phyloP scores from a whole-genome alignment of 2,329 filamentous ascomycete species.

The Colletotrichum ledebouriae region DNA sequence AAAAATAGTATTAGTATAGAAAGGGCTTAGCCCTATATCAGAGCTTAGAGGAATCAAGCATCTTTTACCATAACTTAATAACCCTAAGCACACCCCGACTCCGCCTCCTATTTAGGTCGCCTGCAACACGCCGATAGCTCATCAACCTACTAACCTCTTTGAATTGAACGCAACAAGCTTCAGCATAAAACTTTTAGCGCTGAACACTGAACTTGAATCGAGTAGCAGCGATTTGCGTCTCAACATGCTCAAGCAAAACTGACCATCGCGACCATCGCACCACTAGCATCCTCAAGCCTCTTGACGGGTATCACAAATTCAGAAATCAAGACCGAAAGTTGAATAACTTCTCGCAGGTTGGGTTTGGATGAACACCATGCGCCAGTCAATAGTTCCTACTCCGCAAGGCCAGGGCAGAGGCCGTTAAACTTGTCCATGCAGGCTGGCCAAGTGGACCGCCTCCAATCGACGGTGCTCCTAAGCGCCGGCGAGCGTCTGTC shows the following conservation, averaged over 20 bases:
- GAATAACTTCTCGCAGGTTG: conserved; percentile 16
- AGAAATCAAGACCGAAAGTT: conserved; percentile 33
- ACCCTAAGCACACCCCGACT: too few species aligned
- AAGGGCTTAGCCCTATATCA: too few species aligned
- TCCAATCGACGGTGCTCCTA: conserved; percentile 42
- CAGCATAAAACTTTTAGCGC: background rate
- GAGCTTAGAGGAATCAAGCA: too few species aligned
- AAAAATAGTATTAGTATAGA: too few species aligned
- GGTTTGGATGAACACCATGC: conserved; percentile 25
- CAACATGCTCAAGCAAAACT: background rate
- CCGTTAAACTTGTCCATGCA: conserved; percentile 7
- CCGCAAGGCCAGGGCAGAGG: conserved; percentile 34
- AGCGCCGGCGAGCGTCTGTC: conserved; percentile 44
- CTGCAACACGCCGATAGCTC: too few species aligned
- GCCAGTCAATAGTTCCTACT: conserved; percentile 33
- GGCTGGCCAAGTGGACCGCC: conserved; percentile 28
- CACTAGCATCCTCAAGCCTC: background rate
- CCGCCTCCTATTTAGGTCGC: too few species aligned
- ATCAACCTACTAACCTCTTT: too few species aligned
- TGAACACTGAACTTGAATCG: too few species aligned
- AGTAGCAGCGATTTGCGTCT: background rate
- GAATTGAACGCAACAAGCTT: background rate
- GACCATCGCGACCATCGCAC: background rate
- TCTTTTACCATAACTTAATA: too few species aligned
- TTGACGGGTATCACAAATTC: conserved; percentile 7